Evolutionary conservation across 257 asterid species (phyloP), one percentile per base, ranked within the genome.

Genomic region (Jacaranda mimosifolia): DNA sequence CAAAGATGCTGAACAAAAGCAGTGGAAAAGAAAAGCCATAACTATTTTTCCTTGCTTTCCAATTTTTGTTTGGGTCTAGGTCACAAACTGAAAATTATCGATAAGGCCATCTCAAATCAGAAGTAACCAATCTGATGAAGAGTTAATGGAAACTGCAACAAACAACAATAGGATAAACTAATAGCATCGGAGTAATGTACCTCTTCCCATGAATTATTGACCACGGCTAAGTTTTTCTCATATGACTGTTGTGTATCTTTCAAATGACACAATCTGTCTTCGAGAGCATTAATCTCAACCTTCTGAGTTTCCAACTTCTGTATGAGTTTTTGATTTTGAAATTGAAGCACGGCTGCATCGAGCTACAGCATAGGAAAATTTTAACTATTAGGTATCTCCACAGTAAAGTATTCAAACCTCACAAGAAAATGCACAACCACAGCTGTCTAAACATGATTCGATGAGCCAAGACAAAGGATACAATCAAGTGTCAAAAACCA

Each of bases 281-380:
- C 94, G 59, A 93, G 87, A 65, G 81, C 89, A 42, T 58, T 69
- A 68, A 88, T 85, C 89, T 93, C 99, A 56, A 88, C 85, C 81
- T 92, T 96, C 83, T 93, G 98, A 53, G 92, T 85, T 80, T 96
- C 97, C 86, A 96, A 79, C 88, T 96, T 96, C 89, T 92, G 98
- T 38, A 78, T 74, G 73, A 93, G 97, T 79, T 96, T 93, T 83
- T 93, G 94, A 86, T 96, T 96, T 87, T 96, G 99, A 84, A 91
- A 94, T 77, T 85, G 93, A 78, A 96, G 97, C 55, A 96, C 98
- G 9, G 87, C 91, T 3, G 94, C 90, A 74, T 96, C 97, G 21
- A 96, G 95, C 99, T 96, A 86, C 70, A 77, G 14, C n/a, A 80
- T 64, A 49, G 42, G 57, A 74, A 80, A 75, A 12, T 17, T 65